phyloP scores from a whole-genome alignment of 495 filamentous ascomycete genomes.

The Xylaria intraflava region DNA sequence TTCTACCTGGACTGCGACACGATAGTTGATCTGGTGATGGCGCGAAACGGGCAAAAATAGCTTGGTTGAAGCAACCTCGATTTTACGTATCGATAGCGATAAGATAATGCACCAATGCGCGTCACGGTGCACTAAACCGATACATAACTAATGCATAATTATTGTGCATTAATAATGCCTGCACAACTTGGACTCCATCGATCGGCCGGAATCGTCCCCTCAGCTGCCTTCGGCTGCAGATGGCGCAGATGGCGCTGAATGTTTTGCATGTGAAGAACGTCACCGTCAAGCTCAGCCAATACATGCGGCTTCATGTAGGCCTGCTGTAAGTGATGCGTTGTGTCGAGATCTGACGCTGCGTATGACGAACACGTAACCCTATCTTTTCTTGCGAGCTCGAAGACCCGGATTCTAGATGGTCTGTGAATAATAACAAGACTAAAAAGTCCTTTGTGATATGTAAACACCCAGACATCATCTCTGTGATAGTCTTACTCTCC shows the following conservation, averaged over 20 bases:
- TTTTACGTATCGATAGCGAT: slow-evolving; percentile 11
- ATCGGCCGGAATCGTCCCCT: too few species aligned
- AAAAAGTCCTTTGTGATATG: too few species aligned
- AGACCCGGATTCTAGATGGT: neutral
- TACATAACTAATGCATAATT: too few species aligned
- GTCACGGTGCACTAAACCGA: neutral
- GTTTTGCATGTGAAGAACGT: neutral
- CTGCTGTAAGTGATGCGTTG: neutral
- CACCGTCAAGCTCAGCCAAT: too few species aligned
- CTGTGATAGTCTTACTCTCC: too few species aligned
- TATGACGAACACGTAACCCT: slow-evolving; percentile 4
- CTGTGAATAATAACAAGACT: too few species aligned
- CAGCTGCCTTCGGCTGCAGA: too few species aligned
- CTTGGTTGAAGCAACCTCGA: neutral
- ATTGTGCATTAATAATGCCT: neutral
- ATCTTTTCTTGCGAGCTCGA: neutral
- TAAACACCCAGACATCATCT: too few species aligned
- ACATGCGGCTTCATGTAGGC: too few species aligned
- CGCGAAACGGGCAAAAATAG: slow-evolving; percentile 1
- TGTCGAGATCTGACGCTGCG: neutral
- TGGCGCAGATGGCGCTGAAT: slow-evolving; percentile 8
- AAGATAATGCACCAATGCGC: neutral
- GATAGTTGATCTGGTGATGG: neutral
- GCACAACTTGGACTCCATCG: neutral
- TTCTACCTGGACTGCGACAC: slow-evolving; percentile 1